Evolutionary conservation across 768 basidiomycete species (phyloP).

Genomic region (Lactarius akahatsu): DNA sequence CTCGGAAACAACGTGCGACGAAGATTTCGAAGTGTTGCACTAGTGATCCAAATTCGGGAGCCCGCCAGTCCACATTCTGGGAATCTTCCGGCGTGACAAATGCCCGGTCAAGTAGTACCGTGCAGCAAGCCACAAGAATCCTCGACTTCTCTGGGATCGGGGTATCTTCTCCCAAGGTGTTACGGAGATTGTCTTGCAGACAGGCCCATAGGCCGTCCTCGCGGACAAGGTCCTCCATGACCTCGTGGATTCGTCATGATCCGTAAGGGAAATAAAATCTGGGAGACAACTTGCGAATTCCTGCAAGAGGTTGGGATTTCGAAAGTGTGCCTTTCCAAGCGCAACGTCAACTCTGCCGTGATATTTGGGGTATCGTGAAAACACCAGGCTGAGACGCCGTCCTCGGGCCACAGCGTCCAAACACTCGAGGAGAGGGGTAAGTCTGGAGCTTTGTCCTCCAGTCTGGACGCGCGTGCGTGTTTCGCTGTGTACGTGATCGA

Average conservation of each 20-base stretch:
- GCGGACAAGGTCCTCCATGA: background rate
- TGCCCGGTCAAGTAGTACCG: conserved; percentile 3
- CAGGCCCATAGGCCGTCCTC: background rate
- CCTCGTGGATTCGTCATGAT: background rate
- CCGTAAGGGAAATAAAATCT: background rate
- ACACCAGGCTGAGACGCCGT: conserved; percentile 1
- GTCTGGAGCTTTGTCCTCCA: background rate
- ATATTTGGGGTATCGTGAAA: background rate
- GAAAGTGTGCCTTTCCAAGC: conserved; percentile 12
- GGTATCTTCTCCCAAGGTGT: background rate
- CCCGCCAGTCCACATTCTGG: conserved; percentile 1
- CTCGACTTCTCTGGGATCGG: background rate
- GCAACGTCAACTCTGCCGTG: background rate
- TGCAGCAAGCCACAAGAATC: conserved; percentile 3
- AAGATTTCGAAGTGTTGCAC: background rate
- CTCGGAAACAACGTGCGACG: background rate
- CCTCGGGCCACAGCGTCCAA: background rate
- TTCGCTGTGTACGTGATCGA: background rate
- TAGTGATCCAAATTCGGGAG: background rate
- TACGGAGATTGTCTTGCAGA: background rate
- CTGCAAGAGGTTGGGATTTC: conserved; percentile 1
- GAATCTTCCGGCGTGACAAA: background rate
- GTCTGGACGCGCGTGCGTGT: background rate
- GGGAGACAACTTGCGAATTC: conserved; percentile 6
- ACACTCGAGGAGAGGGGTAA: background rate